phyloP scores from a whole-genome alignment of 768 basidiomycete species.

The Ramaria rubella region DNA sequence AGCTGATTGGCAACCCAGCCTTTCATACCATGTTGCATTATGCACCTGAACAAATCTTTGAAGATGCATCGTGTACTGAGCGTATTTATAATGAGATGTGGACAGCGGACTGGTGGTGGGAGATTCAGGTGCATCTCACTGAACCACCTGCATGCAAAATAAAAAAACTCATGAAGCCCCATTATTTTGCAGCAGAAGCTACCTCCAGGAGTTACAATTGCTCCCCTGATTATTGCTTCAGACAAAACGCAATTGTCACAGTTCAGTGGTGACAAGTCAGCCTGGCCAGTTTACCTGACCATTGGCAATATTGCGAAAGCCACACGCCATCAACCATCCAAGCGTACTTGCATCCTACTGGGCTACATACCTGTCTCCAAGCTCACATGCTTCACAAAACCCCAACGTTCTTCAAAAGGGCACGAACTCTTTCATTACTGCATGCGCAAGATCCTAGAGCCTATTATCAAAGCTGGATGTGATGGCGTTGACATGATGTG shows the following conservation, averaged over 20 bases:
- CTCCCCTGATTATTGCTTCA: not conserved
- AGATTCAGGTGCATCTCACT: too few species aligned
- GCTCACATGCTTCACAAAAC: constrained; percentile 31
- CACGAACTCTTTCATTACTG: constrained; percentile 33
- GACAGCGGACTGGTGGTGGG: too few species aligned
- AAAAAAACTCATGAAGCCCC: too few species aligned
- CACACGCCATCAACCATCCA: constrained; percentile 30
- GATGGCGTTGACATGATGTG: constrained; percentile 29
- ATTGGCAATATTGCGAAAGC: constrained; percentile 39
- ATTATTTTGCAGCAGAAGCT: not conserved
- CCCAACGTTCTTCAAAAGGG: constrained; percentile 36
- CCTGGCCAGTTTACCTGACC: constrained; percentile 41
- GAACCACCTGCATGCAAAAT: too few species aligned
- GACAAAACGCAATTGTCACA: constrained; percentile 1
- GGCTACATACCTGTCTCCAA: constrained; percentile 35
- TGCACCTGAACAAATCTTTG: not conserved
- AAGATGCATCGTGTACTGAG: too few species aligned
- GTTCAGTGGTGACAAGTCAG: constrained; percentile 14
- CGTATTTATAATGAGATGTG: too few species aligned
- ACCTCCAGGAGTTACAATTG: not conserved
- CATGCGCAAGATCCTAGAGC: constrained; percentile 27
- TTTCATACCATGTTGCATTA: not conserved
- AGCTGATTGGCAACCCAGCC: not conserved
- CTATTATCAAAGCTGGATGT: constrained; percentile 25
- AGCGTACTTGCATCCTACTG: constrained; percentile 28